Evolutionary conservation across 1,284 basidiomycete species (phyloP), one percentile per base, ranked within the genome.

Genomic region (Sanguinoderma infundibulare): DNA sequence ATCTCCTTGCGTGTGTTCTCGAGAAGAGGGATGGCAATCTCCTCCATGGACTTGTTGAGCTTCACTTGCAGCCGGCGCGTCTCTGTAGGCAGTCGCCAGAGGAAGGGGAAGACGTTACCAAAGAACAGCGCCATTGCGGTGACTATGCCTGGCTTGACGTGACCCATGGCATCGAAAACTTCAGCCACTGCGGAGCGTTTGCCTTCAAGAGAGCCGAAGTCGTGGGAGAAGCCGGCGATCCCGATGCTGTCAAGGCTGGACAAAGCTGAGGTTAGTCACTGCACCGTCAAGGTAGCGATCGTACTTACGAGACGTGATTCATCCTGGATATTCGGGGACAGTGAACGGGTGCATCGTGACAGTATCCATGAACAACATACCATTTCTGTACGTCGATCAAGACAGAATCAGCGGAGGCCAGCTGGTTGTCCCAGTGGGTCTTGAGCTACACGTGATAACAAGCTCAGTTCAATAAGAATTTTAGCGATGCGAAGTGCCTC

Each of bases 201-300:
- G 9, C 83, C 85, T 6, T 82, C 77, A 22, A 88, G 73, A 0
- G 83, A 74, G 4, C 79, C 78, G 65, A 88, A 87, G 64, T 87
- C 79, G 68, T 87, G 83, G 0, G 81, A 81, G 66, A 89, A 81
- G 0, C 80, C 79, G 0, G 84, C 83, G 52, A 87, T 84, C 1
- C 87, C 86, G 57, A 88, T 78, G 3, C 80, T 81, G 69, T 88
- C 86, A 7, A 87, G 77, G 0, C 85, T 86, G 60, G 36, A 22
- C 15, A 5, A 24, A 32, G n/a, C n/a, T n/a, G n/a, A n/a, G 12
- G 30, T 44, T 1, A 1, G 24, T 7, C 2, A 17, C 34, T 2
- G 9, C 9, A 15, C 7, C 20, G 1, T 2, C 1, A 10, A 8
- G 14, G 20, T 22, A 40, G 20, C 5, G 5, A 15, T 9, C 9